Evolutionary conservation across 2,329 filamentous ascomycete species (phyloP), one percentile per base, ranked within the genome.

Genomic region (Chrysoporthe cubensis): DNA sequence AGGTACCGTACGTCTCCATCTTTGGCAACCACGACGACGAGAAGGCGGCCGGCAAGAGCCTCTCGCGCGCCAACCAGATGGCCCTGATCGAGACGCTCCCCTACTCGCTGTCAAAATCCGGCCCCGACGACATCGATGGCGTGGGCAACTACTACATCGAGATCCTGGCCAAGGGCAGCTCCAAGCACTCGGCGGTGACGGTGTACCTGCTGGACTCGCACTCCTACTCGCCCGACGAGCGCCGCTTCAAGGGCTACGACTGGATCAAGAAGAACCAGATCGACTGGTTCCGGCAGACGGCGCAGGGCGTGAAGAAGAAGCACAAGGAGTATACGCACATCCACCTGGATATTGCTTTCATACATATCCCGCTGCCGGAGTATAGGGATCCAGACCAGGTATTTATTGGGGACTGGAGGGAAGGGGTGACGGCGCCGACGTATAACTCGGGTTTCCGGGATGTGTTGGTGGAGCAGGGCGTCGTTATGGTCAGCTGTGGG

Each of bases 21-120:
- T 97, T 98, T 75, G 96, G 96, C 66, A 99, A 99, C 77, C 96
- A 99, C 78, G 96, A 99, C 75, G 95, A 98, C 74, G 95, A 98
- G 82, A 90, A 90, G 18, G 68, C 68, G 44, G 68, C 68, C 8
- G 66, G 66, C 18, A 62, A 64, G 44, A 88, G 92, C 58, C 85
- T 97, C 71, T 88, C 90, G 18, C 91, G 96, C 66, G 82, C 86
- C 4, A 87, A 88, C 2, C 90, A 96, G 75, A 98, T 99, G 94
- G 84, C 88, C 3, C 84, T 99, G 16, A 89, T 97, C 73, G 90
- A 97, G 77, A 89, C 90, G 0, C 85, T 99, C 0, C 96, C 96
- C 0, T 97, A 93, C 78, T 97, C 94, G 1, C 85, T 99, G 26
- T 94, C 94, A n/a, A 83, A 87, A 69, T 87, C 94, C 4, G 96